phyloP scores from a whole-genome alignment of 1,284 basidiomycete species.

The Anthracocystis setariae region DNA sequence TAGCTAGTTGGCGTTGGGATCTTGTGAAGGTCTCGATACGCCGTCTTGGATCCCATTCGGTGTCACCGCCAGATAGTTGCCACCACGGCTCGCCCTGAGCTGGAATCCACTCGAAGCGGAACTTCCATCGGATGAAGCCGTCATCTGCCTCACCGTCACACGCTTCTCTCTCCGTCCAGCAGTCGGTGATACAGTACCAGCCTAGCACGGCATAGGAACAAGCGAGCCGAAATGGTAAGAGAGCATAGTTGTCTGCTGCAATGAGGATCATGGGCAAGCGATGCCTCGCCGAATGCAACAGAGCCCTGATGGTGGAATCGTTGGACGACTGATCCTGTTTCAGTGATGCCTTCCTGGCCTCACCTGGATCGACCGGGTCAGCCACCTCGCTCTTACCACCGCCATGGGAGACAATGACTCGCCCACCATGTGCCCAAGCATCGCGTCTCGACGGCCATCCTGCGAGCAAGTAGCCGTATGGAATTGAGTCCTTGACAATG shows the following conservation, averaged over 20 bases:
- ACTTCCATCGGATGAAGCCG: conserved; percentile 50
- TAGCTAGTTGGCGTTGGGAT: conserved; percentile 8
- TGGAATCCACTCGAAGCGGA: conserved; percentile 51
- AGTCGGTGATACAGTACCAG: conserved; percentile 55
- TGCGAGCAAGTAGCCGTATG: conserved; percentile 50
- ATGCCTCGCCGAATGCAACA: conserved; percentile 35
- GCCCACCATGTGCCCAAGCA: conserved; percentile 32
- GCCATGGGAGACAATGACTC: conserved; percentile 54
- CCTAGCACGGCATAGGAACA: conserved; percentile 54
- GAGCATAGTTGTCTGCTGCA: conserved; percentile 37
- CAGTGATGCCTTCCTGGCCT: conserved; percentile 16
- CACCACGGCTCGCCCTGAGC: conserved; percentile 51
- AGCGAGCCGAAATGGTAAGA: conserved; percentile 35
- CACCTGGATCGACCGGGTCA: not conserved
- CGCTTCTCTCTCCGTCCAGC: conserved; percentile 43
- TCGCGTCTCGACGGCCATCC: conserved; percentile 49
- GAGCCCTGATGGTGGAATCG: conserved; percentile 36
- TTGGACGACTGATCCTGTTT: conserved; percentile 39
- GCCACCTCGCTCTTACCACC: conserved; percentile 33
- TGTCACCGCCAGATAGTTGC: conserved; percentile 10
- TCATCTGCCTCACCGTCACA: not conserved
- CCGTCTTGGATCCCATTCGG: conserved; percentile 27
- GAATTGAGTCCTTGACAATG: conserved; percentile 24
- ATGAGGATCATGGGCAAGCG: conserved; percentile 43
- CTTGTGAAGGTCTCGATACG: conserved; percentile 19